These are phyloP conservation scores for Thymus quinquecostatus DNA, from an alignment of 257 asterid genomes.

Conservation along the genomic window DNA sequence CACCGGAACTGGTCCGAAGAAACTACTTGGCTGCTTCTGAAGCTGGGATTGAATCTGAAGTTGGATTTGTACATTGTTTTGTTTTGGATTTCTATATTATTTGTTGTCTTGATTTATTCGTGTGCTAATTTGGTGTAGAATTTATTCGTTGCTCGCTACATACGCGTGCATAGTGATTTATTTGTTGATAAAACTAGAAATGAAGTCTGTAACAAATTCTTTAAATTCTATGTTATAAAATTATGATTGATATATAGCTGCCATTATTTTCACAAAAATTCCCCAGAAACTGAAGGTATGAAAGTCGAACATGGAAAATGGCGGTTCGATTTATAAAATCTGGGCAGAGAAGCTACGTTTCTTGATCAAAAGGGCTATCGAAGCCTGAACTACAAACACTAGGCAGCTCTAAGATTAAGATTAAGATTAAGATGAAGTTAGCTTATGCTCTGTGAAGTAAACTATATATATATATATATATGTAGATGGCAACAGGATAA, in stretches of 20 bases:
- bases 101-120: slow-evolving; percentile 33
- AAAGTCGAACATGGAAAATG: too few species aligned
- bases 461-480: neutral
- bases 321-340: neutral
- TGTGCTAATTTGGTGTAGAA: slow-evolving; percentile 47
- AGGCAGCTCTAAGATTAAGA: slow-evolving; percentile 21
- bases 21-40: slow-evolving; percentile 71
- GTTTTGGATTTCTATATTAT: slow-evolving; percentile 32
- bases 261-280: neutral
- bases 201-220: slow-evolving; percentile 15
- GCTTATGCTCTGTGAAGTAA: slow-evolving; percentile 6
- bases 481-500: neutral
- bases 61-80: slow-evolving; percentile 43
- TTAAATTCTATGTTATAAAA: neutral
- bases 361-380: slow-evolving; percentile 7
- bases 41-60: slow-evolving; percentile 27
- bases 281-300: neutral
- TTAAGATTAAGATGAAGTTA: slow-evolving; percentile 9
- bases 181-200: slow-evolving; percentile 31
- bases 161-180: slow-evolving; percentile 53
- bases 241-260: neutral
- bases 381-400: slow-evolving; percentile 1
- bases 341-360: neutral
- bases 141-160: slow-evolving; percentile 34
- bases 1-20: slow-evolving; percentile 89